Percentiles rank a stretch among this genome's conserved stretches.
Evolutionary conservation across 2,329 filamentous ascomycete species (phyloP).

Genomic region (Aureobasidium zeae): DNA sequence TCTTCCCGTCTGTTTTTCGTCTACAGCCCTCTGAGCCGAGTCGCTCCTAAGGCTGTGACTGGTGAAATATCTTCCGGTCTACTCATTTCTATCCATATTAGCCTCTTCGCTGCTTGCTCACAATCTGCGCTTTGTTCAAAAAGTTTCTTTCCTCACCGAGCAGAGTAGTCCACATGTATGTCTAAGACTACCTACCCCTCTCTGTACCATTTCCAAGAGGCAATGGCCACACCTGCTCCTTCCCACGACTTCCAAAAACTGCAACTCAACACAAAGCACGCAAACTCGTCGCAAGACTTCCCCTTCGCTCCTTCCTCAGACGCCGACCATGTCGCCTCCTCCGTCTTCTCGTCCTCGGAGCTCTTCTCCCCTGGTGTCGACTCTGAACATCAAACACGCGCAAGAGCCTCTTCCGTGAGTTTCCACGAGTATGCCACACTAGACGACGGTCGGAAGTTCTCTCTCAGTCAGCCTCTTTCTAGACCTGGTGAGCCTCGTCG

Average conservation of each 20-base stretch:
- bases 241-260: slow-evolving; percentile 12
- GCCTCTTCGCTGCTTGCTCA: too few species aligned
- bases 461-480: slow-evolving; percentile 31
- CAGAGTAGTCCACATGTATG: too few species aligned
- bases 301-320: slow-evolving; percentile 6
- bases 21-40: too few species aligned
- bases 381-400: slow-evolving; percentile 7
- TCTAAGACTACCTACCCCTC: too few species aligned
- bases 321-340: slow-evolving; percentile 13
- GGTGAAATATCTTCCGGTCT: background rate
- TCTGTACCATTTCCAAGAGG: background rate
- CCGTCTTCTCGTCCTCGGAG: slow-evolving; percentile 2
- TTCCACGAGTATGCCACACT: slow-evolving; percentile 34
- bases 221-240: slow-evolving; percentile 12
- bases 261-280: slow-evolving; percentile 7
- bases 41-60: too few species aligned
- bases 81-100: too few species aligned
- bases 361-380: background rate
- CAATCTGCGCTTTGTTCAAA: too few species aligned
- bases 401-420: slow-evolving; percentile 32
- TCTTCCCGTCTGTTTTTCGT: slow-evolving; percentile 2
- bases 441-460: slow-evolving; percentile 32
- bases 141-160: too few species aligned
- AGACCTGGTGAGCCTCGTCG: slow-evolving; percentile 16
- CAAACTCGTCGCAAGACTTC: slow-evolving; percentile 2